A percentile compares a stretch with the other conserved stretches of the same genome.
Evolutionary conservation across 257 asterid genomes (phyloP).

Genomic region (Penstemon newberryi): DNA sequence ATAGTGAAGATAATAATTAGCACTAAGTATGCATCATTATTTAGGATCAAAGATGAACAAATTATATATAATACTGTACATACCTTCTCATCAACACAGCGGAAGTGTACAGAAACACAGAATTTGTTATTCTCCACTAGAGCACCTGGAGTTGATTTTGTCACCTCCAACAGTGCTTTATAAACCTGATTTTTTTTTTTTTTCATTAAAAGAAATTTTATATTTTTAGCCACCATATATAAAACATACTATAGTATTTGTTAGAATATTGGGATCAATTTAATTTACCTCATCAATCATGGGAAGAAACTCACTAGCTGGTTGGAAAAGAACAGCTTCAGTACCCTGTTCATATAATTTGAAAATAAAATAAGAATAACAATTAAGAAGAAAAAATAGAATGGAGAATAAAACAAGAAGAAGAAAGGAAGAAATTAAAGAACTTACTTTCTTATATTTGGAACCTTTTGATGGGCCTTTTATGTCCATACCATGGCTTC

Average conservation of each 20-base stretch:
- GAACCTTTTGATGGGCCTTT: conserved; percentile 92
- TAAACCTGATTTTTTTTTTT: conserved; percentile 48
- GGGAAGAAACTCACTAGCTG: conserved; percentile 92
- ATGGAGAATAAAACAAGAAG: not conserved
- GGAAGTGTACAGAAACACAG: conserved; percentile 88
- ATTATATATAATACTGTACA: not conserved
- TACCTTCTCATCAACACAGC: conserved; percentile 96
- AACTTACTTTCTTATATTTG: conserved; percentile 61
- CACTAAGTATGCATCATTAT: not conserved
- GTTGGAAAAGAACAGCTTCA: conserved; percentile 67
- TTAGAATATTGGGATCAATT: not conserved
- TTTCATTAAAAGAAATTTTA: not conserved
- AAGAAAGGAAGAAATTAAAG: conserved; percentile 7
- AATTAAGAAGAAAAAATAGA: not conserved
- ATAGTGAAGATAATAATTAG: conserved; percentile 11
- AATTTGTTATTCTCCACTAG: conserved; percentile 86
- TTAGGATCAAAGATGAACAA: not conserved
- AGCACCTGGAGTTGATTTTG: conserved; percentile 70
- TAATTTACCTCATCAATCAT: conserved; percentile 70
- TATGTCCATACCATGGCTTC: conserved; percentile 99
- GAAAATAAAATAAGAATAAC: not conserved
- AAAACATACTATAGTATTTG: no score
- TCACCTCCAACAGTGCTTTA: conserved; percentile 57
- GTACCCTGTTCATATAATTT: conserved; percentile 30
- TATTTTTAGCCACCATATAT: no score